Evolutionary conservation across 805 yeast genomes (phyloP).

Genomic region (Starmerella apicola): DNA sequence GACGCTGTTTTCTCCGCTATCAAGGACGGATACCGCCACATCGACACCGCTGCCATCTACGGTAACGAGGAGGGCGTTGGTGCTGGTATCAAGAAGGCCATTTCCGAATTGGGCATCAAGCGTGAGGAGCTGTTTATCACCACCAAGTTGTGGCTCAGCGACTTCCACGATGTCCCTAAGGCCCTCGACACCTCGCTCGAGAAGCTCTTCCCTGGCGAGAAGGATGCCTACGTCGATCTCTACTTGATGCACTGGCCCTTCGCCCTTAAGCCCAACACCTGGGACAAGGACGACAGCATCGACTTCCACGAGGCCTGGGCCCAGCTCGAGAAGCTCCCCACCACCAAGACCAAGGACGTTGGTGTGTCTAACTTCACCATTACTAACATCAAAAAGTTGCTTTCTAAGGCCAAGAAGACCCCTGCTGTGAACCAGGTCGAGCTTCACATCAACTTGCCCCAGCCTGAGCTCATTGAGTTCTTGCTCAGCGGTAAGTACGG

Average conservation of each 20-base stretch:
- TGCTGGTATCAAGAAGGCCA: slow-evolving; percentile 29
- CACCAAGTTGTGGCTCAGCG: slow-evolving; percentile 45
- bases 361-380: slow-evolving; percentile 68
- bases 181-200: slow-evolving; percentile 42
- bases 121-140: slow-evolving; percentile 47
- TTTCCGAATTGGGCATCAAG: slow-evolving; percentile 27
- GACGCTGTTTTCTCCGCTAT: slow-evolving; percentile 49
- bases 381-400: slow-evolving; percentile 38
- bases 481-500: slow-evolving; percentile 29
- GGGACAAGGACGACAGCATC: slow-evolving; percentile 17
- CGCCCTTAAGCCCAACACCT: slow-evolving; percentile 21
- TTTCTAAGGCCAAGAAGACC: slow-evolving; percentile 30
- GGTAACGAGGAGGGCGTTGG: slow-evolving; percentile 60
- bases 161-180: slow-evolving; percentile 30
- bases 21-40: slow-evolving; percentile 54
- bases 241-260: slow-evolving; percentile 61
- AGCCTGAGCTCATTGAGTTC: slow-evolving; percentile 43
- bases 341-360: slow-evolving; percentile 44
- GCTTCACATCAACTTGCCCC: slow-evolving; percentile 61
- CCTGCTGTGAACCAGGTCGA: slow-evolving; percentile 73
- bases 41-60: slow-evolving; percentile 64
- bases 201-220: slow-evolving; percentile 29
- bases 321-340: slow-evolving; percentile 46
- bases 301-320: slow-evolving; percentile 48
- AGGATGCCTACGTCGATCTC: slow-evolving; percentile 51